Percentiles rank a stretch among this genome's conserved stretches.
These are phyloP conservation scores for Mastigamoeba balamuthi DNA, from an alignment of 78 protist genomes.

Conservation along the genomic window DNA sequence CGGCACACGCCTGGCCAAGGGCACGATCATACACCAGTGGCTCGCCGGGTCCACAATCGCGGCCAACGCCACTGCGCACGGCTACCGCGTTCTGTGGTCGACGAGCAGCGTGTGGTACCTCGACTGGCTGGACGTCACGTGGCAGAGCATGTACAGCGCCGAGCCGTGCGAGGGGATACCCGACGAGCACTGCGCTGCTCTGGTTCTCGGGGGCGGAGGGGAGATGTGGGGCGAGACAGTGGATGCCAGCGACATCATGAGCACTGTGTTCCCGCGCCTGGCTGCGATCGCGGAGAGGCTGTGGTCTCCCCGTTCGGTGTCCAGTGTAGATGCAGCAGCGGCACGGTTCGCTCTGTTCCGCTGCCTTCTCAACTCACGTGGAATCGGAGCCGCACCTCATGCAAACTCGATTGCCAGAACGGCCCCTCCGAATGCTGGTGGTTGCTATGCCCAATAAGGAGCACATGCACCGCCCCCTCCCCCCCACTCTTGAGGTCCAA, in stretches of 20 bases:
- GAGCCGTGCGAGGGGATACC: constrained; percentile 41
- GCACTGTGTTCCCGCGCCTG: constrained; percentile 47
- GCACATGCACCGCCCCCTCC: too few relatives aligned
- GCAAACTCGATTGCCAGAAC: constrained; percentile 1
- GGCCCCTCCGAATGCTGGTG: constrained; percentile 6
- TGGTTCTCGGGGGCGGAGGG: constrained; percentile 51
- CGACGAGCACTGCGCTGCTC: not conserved
- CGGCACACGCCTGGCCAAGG: constrained; percentile 8
- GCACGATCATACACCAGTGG: constrained; percentile 21
- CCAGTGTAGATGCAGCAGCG: not conserved
- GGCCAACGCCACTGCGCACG: not conserved
- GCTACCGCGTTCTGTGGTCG: constrained; percentile 17
- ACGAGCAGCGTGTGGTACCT: constrained; percentile 19
- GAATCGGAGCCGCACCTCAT: constrained; percentile 28
- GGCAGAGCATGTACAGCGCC: constrained; percentile 22
- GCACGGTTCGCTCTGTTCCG: not conserved
- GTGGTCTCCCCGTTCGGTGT: constrained; percentile 27
- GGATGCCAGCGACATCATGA: constrained; percentile 17
- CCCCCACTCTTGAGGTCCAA: too few relatives aligned
- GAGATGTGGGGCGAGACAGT: constrained; percentile 49
- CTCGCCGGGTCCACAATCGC: not conserved
- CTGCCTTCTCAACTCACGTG: constrained; percentile 32
- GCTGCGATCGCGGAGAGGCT: constrained; percentile 68
- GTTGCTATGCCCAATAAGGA: constrained; percentile 3
- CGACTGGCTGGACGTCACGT: constrained; percentile 20